Percentiles rank a stretch among this genome's conserved stretches.
These are phyloP conservation scores for Syzygium malaccense DNA, from an alignment of 441 rosid genomes.

Conservation along the genomic window DNA sequence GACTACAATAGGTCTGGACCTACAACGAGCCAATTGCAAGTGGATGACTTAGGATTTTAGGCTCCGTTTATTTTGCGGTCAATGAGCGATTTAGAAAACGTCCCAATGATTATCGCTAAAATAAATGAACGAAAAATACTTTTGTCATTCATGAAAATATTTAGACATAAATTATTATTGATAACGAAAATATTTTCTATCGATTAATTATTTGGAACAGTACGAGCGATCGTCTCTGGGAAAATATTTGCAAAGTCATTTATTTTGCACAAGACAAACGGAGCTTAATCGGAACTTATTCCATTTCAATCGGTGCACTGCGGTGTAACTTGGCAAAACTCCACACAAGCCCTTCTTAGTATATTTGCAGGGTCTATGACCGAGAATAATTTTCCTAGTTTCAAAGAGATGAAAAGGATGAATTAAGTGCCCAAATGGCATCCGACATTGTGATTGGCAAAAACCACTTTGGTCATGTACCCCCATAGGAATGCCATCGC, in stretches of 20 bases:
- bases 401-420: background rate
- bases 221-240: fast-evolving
- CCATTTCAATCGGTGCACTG: background rate
- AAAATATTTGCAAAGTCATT: background rate
- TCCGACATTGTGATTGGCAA: background rate
- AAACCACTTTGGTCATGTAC: background rate
- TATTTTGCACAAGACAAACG: background rate
- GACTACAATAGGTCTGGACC: background rate
- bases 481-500: background rate
- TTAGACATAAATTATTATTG: background rate
- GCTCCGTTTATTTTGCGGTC: fast-evolving
- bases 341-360: background rate
- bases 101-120: fast-evolving
- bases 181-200: fast-evolving
- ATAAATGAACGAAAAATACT: fast-evolving
- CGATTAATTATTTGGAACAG: fast-evolving
- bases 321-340: background rate
- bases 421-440: background rate
- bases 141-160: fast-evolving
- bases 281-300: background rate
- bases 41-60: background rate
- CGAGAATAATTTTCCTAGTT: background rate
- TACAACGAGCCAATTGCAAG: background rate
- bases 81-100: background rate
- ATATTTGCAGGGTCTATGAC: background rate